phyloP scores from a whole-genome alignment of 768 basidiomycete species.

The Pluteus cervinus region DNA sequence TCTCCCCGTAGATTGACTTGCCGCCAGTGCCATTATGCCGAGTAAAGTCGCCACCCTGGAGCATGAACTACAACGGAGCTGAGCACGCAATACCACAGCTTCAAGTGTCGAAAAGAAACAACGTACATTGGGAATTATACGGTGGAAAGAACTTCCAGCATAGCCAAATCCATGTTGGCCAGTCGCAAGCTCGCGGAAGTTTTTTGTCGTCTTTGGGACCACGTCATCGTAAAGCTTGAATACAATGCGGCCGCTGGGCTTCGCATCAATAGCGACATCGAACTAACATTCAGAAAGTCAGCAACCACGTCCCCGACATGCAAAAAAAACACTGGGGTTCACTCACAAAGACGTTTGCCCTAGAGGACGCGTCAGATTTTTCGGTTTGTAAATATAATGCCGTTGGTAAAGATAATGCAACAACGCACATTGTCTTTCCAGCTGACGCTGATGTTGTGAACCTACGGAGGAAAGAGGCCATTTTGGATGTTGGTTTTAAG shows the following conservation, averaged over 20 bases:
- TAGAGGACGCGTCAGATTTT: slow-evolving; percentile 13
- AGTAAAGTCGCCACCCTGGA: slow-evolving; percentile 87
- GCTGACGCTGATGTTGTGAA: slow-evolving; percentile 43
- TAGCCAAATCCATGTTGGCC: slow-evolving; percentile 71
- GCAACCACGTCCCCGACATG: neutral
- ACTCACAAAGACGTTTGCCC: slow-evolving; percentile 35
- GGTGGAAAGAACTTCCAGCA: slow-evolving; percentile 62
- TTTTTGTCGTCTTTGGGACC: slow-evolving; percentile 75
- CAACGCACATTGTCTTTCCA: slow-evolving; percentile 30
- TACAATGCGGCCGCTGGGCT: slow-evolving; percentile 63
- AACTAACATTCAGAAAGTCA: slow-evolving; percentile 35
- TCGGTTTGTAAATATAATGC: slow-evolving; percentile 6
- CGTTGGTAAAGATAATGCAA: slow-evolving; percentile 14
- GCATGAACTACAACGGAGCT: slow-evolving; percentile 55
- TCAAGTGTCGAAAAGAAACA: neutral
- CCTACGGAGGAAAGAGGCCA: slow-evolving; percentile 47
- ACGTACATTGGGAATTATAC: slow-evolving; percentile 60
- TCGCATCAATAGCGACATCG: slow-evolving; percentile 53
- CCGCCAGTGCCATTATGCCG: slow-evolving; percentile 71
- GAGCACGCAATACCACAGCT: slow-evolving; percentile 3
- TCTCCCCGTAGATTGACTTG: slow-evolving; percentile 80
- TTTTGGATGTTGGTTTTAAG: slow-evolving; percentile 24
- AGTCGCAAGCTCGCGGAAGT: slow-evolving; percentile 78
- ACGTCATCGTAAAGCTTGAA: slow-evolving; percentile 81
- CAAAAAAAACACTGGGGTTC: neutral